These are phyloP conservation scores for Herpotrichia juniperi DNA, from an alignment of 2,329 filamentous ascomycete genomes.

Conservation along the genomic window DNA sequence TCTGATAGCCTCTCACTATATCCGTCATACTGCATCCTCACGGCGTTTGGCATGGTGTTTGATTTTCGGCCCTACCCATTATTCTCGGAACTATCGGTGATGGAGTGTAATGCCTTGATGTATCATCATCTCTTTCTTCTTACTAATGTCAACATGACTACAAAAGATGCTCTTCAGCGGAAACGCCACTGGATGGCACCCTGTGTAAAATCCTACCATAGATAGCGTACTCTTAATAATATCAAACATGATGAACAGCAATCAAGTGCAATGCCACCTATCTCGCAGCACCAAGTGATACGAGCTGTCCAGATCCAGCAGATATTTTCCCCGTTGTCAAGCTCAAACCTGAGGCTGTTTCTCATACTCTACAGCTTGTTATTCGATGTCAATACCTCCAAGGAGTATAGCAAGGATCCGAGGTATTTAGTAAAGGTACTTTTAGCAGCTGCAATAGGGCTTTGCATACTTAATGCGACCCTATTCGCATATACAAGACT, in stretches of 20 bases:
- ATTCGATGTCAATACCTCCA: no score
- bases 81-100: not conserved
- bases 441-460: no score
- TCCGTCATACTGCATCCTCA: constrained; percentile 13
- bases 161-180: not conserved
- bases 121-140: not conserved
- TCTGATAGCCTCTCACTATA: constrained; percentile 12
- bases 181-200: constrained; percentile 22
- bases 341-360: no score
- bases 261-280: no score
- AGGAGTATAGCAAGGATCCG: no score
- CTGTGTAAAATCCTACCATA: constrained; percentile 14
- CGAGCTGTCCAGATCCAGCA: no score
- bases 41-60: constrained; percentile 27
- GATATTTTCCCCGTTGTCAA: no score
- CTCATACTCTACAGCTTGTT: no score
- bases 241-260: not conserved
- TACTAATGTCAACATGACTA: not conserved
- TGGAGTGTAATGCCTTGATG: not conserved
- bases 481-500: no score
- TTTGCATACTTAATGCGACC: no score
- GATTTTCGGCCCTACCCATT: constrained; percentile 5
- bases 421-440: no score
- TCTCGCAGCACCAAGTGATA: no score
- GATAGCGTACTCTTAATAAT: constrained; percentile 23